These are phyloP conservation scores for Phlebiopsis flavidoalba DNA, from an alignment of 768 basidiomycete species.

Conservation along the genomic window DNA sequence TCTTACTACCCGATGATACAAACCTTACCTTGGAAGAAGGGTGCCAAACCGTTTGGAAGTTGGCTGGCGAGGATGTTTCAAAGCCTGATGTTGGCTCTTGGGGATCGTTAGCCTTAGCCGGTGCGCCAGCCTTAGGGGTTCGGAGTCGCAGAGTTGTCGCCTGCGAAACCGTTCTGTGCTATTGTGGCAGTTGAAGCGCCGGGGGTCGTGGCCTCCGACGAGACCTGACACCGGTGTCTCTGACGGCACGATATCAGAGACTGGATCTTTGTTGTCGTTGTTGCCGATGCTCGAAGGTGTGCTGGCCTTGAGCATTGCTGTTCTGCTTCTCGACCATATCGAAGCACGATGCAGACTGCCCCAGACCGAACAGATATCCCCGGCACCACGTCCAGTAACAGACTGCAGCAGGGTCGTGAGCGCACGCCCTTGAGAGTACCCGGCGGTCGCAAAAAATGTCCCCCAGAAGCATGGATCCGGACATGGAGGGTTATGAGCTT, in stretches of 20 bases:
- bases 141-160: slow-evolving; percentile 1
- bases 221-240: neutral
- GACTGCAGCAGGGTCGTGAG: slow-evolving; percentile 72
- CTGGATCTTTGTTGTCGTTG: neutral
- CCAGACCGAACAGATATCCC: slow-evolving; percentile 68
- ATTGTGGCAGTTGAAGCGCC: slow-evolving; percentile 4
- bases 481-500: slow-evolving; percentile 71
- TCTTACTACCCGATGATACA: neutral
- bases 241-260: slow-evolving; percentile 1
- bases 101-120: slow-evolving; percentile 38
- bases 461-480: slow-evolving; percentile 74
- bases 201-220: neutral
- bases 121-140: slow-evolving; percentile 18
- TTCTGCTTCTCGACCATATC: slow-evolving; percentile 92
- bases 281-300: neutral
- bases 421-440: slow-evolving; percentile 75
- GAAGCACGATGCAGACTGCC: slow-evolving; percentile 75
- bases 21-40: slow-evolving; percentile 82
- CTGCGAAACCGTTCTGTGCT: slow-evolving; percentile 18
- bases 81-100: slow-evolving; percentile 63
- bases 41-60: slow-evolving; percentile 66
- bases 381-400: slow-evolving; percentile 58
- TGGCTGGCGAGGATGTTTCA: slow-evolving; percentile 78
- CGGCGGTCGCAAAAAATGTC: slow-evolving; percentile 84
- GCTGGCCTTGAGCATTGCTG: slow-evolving; percentile 56